Evolutionary conservation across 169 alveolate species (phyloP).

Genomic region (Amoebophrya sp.): DNA sequence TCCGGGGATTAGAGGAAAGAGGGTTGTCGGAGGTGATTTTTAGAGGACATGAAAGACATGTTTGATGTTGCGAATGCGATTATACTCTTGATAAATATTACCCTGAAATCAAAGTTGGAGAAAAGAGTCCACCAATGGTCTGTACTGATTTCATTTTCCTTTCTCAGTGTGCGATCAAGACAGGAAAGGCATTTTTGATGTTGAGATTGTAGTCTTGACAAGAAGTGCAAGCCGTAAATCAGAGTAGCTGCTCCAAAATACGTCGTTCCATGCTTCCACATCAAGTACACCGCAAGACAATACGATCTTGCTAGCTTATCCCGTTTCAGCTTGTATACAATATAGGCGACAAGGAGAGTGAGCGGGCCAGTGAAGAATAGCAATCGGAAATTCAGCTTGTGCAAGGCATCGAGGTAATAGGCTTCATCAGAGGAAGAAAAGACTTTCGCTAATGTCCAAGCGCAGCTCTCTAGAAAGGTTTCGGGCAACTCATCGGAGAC

Average conservation of each 20-base stretch:
- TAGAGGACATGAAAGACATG: no score
- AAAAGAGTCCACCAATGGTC: no score
- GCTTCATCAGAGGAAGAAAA: not conserved
- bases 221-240: no score
- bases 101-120: no score
- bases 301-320: not conserved
- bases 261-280: slow-evolving; percentile 7
- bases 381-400: not conserved
- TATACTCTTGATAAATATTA: no score
- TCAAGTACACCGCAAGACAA: not conserved
- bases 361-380: not conserved
- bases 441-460: not conserved
- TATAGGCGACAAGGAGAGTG: not conserved
- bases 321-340: not conserved
- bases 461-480: not conserved
- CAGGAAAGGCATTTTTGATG: no score
- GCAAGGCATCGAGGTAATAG: not conserved
- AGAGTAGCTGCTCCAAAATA: not conserved
- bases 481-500: not conserved
- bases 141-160: no score
- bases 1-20: no score
- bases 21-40: no score
- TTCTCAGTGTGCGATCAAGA: no score
- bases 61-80: no score
- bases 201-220: no score